A percentile compares a stretch with the other conserved stretches of the same genome.
These are phyloP conservation scores for Begonia loranthoides DNA, from an alignment of 306 rosid species.

Conservation along the genomic window DNA sequence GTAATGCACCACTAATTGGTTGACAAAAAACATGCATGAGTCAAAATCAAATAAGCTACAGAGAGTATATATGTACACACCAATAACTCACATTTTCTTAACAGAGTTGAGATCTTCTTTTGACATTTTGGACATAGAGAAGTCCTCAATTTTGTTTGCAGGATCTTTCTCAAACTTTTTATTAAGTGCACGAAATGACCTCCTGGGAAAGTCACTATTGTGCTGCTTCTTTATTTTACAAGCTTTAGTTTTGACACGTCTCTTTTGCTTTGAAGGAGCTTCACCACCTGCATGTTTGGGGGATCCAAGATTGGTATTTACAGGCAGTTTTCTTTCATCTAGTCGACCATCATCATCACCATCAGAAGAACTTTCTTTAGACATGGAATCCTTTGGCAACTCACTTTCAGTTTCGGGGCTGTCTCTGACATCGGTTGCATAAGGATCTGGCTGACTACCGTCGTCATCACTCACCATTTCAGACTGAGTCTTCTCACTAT, in stretches of 20 bases:
- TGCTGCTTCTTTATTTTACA: slow-evolving; percentile 2
- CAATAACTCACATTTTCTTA: slow-evolving; percentile 13
- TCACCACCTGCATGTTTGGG: slow-evolving; percentile 15
- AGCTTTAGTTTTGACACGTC: slow-evolving; percentile 23
- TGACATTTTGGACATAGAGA: slow-evolving; percentile 6
- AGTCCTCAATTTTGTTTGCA: slow-evolving; percentile 4
- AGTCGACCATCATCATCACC: slow-evolving; percentile 4
- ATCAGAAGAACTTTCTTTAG: slow-evolving; percentile 5
- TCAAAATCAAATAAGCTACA: not conserved
- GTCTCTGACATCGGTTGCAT: not conserved
- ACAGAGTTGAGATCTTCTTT: slow-evolving; percentile 3
- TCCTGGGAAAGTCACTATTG: slow-evolving; percentile 1
- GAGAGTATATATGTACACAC: not conserved
- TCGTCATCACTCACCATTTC: slow-evolving; percentile 9
- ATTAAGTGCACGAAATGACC: slow-evolving; percentile 5
- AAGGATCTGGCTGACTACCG: slow-evolving; percentile 8
- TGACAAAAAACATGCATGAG: too few relatives aligned
- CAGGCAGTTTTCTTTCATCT: slow-evolving; percentile 13
- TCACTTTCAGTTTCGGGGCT: slow-evolving; percentile 3
- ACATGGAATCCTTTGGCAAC: slow-evolving; percentile 7
- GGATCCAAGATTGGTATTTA: slow-evolving; percentile 12
- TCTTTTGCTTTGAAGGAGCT: not conserved
- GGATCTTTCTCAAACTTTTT: slow-evolving; percentile 3
- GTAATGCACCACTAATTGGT: too few relatives aligned
- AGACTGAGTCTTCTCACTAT: not conserved